Evolutionary conservation across 1,284 basidiomycete genomes (phyloP), one percentile per base, ranked within the genome.

Genomic region (Mycena sp.): DNA sequence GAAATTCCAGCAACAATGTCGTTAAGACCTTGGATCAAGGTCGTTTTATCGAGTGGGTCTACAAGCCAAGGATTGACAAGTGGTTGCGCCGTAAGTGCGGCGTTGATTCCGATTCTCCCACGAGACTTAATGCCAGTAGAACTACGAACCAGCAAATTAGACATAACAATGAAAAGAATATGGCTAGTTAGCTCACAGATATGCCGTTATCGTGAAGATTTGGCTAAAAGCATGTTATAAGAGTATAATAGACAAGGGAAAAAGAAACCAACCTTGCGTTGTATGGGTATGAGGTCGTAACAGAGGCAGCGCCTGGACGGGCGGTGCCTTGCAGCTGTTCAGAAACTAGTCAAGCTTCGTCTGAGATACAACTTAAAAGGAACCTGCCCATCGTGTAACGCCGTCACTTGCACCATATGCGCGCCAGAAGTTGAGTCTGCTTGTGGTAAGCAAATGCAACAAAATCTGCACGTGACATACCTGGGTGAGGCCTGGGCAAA

Each of bases 291-390:
- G 70, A 71, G 4, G 85, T 86, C 29, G 79, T 81, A 55, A 85
- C 75, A 2, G 83, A 85, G 1, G 84, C 84, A 26, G 85, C 86
- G 52, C 87, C 87, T n/a, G 87, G 87, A 37, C 87, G 84, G 26
- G 83, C 85, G 23, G 87, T 89, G 48, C 87, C 87, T 83, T 89
- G 87, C 30, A 85, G 68, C 83, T 86, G 64, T 54, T n/a, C n/a
- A n/a, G n/a, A n/a, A n/a, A n/a, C n/a, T n/a, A n/a, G n/a, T n/a
- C n/a, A n/a, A n/a, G n/a, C n/a, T n/a, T n/a, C n/a, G n/a, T n/a
- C n/a, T n/a, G n/a, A n/a, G n/a, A n/a, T n/a, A n/a, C n/a, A n/a
- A n/a, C n/a, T n/a, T n/a, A n/a, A n/a, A n/a, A n/a, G n/a, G n/a
- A 23, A 74, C 80, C 25, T 66, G 85, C 83, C 67, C 79, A 87